Evolutionary conservation across 352 stramenopile genomes (phyloP), one percentile per base, ranked within the genome.

Genomic region (Phytopythium delawarense): DNA sequence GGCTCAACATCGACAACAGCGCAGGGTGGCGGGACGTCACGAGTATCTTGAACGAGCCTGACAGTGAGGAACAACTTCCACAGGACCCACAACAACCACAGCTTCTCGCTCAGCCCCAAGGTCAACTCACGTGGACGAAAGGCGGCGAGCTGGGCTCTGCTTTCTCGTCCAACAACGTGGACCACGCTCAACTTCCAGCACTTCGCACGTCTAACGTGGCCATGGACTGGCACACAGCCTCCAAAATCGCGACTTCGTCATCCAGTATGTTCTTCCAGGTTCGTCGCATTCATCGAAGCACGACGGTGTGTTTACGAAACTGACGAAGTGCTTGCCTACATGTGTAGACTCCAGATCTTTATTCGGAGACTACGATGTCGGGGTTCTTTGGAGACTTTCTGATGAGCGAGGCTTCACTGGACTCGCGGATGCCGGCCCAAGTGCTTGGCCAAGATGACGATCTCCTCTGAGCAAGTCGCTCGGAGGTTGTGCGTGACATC

Each of bases 1-100:
- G 48, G 35, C 53, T 59, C 53, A 59, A 59, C n/a, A 59, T 59
- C 15, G 53, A 59, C 1, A 59, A 34, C 53, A 20, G 37, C 12
- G 53, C 53, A n/a, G 34, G 34, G 21, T 59, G 53, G 53, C 35
- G 53, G 7, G 53, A 59, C 23, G 53, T 46, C 16, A 23, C 53
- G n/a, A 59, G 32, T 13, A 21, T 59, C 23, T 21, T 59, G 37
- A 49, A 35, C 53, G 53, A 59, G 16, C 53, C 53, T 9, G 53
- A 59, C n/a, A 32, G 39, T 9, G 53, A 59, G 16, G 53, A 59
- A 15, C 39, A 32, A n/a, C 53, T 57, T 23, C 21, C 51, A 5
- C 51, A 57, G 49, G 25, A 56, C 7, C 42, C 42, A 35, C 25
- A 40, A 25, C 49, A 42, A 21, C 8, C 32, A 11, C 28, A 8